phyloP scores from a whole-genome alignment of 2,329 filamentous ascomycete genomes.

The Stromatinia cepivora region DNA sequence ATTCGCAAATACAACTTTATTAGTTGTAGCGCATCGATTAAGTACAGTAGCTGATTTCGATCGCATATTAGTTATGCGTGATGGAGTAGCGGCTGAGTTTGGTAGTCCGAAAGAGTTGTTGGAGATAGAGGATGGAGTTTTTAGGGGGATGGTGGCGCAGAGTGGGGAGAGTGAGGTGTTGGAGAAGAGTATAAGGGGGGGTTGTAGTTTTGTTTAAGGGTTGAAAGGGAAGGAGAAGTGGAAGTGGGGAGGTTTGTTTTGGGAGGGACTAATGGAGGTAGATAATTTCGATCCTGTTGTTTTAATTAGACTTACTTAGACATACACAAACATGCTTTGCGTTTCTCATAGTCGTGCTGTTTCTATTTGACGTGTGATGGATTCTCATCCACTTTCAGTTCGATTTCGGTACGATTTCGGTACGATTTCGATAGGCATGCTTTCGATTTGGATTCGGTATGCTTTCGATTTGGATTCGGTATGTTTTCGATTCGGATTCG shows the following conservation, averaged over 20 bases:
- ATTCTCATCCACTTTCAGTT: no score
- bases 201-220: neutral
- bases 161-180: slow-evolving; percentile 30
- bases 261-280: no score
- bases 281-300: neutral
- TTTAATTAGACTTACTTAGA: neutral
- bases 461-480: no score
- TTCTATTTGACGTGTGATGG: no score
- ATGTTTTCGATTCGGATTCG: no score
- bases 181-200: slow-evolving; percentile 30
- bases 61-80: slow-evolving; percentile 69
- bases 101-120: slow-evolving; percentile 60
- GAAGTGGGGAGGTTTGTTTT: neutral
- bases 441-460: no score
- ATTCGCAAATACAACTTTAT: slow-evolving; percentile 65
- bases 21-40: slow-evolving; percentile 73
- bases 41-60: slow-evolving; percentile 77
- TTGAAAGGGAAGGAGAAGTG: neutral
- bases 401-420: no score
- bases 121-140: slow-evolving; percentile 28
- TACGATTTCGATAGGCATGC: no score
- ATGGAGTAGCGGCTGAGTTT: slow-evolving; percentile 66
- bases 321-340: neutral
- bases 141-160: slow-evolving; percentile 39
- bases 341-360: neutral